phyloP scores from a whole-genome alignment of 345 rosid genomes.

The Citrus sinensis region DNA sequence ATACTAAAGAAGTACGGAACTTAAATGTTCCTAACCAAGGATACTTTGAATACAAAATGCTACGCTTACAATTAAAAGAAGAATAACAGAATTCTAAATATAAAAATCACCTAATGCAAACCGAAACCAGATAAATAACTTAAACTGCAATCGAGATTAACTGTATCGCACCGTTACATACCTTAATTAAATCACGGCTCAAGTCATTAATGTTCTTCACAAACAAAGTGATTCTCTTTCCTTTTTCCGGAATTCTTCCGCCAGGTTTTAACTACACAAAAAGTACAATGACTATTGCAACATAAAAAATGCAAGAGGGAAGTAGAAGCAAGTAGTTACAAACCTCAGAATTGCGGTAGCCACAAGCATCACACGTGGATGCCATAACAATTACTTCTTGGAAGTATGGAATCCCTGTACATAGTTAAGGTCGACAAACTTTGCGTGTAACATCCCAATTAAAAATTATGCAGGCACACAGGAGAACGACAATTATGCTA shows the following conservation, averaged over 20 bases:
- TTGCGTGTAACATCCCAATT: neutral
- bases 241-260: slow-evolving; percentile 82
- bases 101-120: neutral
- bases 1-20: neutral
- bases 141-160: neutral
- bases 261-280: slow-evolving; percentile 81
- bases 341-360: slow-evolving; percentile 97
- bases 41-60: neutral
- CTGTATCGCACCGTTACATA: slow-evolving; percentile 14
- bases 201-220: slow-evolving; percentile 61
- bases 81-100: neutral
- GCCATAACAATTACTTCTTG: slow-evolving; percentile 99
- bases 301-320: neutral
- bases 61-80: neutral
- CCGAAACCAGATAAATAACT: neutral
- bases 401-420: slow-evolving; percentile 84
- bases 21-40: neutral
- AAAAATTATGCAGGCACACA: neutral
- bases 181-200: slow-evolving; percentile 94
- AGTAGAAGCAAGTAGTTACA: slow-evolving; percentile 14
- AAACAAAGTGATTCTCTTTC: slow-evolving; percentile 59
- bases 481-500: neutral
- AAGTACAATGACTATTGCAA: slow-evolving; percentile 10
- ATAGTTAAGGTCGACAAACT: slow-evolving; percentile 40
- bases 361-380: slow-evolving; percentile 81